Evolutionary conservation across 139 green algal species (phyloP).

Genomic region (Micractinium sp.): DNA sequence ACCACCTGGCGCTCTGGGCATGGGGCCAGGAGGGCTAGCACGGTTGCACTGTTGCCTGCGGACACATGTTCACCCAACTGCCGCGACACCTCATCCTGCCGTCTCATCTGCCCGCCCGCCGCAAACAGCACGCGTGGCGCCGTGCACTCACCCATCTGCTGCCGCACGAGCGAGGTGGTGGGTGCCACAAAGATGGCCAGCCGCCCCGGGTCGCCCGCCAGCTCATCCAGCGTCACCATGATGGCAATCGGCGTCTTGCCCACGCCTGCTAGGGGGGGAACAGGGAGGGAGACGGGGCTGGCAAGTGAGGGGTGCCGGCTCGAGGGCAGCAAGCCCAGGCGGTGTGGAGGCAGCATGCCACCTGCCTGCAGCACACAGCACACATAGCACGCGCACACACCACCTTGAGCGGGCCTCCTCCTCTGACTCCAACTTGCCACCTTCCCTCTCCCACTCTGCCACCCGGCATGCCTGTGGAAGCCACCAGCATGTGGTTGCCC

Average conservation of each 20-base stretch:
- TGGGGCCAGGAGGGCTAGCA: not conserved
- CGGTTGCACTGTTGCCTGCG: too few species aligned
- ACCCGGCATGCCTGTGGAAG: not conserved
- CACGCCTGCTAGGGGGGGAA: not conserved
- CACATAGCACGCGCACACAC: not conserved
- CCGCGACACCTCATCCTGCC: too few species aligned
- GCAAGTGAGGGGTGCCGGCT: too few species aligned
- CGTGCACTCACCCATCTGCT: not conserved
- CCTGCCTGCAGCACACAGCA: not conserved
- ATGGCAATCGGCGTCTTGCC: not conserved
- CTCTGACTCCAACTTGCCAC: not conserved
- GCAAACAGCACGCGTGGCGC: not conserved
- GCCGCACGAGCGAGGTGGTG: slow-evolving; percentile 1
- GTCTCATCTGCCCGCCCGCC: too few species aligned
- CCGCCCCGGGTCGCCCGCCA: not conserved
- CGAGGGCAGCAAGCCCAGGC: too few species aligned
- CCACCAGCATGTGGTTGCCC: not conserved
- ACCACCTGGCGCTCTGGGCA: too few species aligned
- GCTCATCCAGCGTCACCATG: not conserved
- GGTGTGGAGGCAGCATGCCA: not conserved
- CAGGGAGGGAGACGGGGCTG: not conserved
- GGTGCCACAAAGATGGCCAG: not conserved
- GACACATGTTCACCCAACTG: too few species aligned
- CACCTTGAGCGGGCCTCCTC: too few species aligned
- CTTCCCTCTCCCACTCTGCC: too few species aligned